Conservation (phyloP, 179 eudicot genomes). For the Silene vulgaris region DNA sequence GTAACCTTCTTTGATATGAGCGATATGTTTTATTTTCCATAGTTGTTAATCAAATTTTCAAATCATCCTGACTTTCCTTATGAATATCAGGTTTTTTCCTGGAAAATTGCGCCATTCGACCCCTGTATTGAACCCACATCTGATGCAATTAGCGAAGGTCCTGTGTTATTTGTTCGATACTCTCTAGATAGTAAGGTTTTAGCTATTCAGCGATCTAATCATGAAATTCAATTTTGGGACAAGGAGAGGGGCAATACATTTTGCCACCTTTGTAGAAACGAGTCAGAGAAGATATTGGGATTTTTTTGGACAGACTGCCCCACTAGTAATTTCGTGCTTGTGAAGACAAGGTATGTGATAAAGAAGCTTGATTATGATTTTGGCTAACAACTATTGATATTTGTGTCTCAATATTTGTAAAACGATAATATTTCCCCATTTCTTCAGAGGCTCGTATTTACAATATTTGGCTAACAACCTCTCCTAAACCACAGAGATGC, state of each 20-base stretch:
- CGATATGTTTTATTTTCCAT: conserved; percentile 8
- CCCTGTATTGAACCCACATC: conserved; percentile 50
- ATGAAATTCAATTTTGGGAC: conserved; percentile 80
- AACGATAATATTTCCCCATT: not conserved
- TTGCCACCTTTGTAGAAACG: conserved; percentile 60
- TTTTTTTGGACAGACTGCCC: conserved; percentile 97
- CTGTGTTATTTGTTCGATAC: conserved; percentile 64
- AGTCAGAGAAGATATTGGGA: conserved; percentile 77
- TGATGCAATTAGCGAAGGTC: conserved; percentile 68
- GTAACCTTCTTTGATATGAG: conserved; percentile 34
- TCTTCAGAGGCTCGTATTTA: not conserved
- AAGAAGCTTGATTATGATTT: not conserved
- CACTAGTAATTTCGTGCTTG: conserved; percentile 70
- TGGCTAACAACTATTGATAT: not conserved
- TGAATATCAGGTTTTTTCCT: conserved; percentile 60
- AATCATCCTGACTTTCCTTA: not conserved
- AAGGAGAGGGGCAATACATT: conserved; percentile 59
- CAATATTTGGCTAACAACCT: not conserved
- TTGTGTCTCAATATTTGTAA: not conserved
- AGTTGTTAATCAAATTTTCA: conserved; percentile 7
- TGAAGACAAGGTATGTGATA: conserved; percentile 64
- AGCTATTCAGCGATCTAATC: conserved; percentile 75
- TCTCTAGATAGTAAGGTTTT: conserved; percentile 73
- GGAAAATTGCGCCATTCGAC: conserved; percentile 74
- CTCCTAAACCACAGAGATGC: not conserved